A percentile compares a stretch with the other conserved stretches of the same genome.
phyloP scores from a whole-genome alignment of 345 rosid genomes.

The Eutrema heterophyllum region DNA sequence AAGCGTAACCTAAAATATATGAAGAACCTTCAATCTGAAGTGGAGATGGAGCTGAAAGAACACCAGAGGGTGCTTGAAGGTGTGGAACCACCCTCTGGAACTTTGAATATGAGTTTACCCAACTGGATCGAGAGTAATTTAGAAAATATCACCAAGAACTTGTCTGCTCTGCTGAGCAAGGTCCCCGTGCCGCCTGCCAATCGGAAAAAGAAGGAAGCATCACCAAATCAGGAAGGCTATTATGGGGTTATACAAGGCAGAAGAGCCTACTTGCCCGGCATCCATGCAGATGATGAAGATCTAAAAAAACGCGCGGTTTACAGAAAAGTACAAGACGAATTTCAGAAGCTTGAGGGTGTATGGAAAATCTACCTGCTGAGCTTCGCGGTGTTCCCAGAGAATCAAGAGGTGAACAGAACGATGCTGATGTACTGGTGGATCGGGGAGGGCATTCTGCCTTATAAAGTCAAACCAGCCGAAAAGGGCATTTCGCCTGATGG shows the following conservation, averaged over 20 bases:
- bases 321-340: neutral
- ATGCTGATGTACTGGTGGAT: slow-evolving; percentile 52
- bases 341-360: neutral
- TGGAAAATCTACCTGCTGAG: slow-evolving; percentile 32
- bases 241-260: too few relatives aligned
- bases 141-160: neutral
- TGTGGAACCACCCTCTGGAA: neutral
- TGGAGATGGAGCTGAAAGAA: neutral
- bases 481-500: neutral
- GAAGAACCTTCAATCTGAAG: too few relatives aligned
- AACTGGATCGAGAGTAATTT: neutral
- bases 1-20: too few relatives aligned
- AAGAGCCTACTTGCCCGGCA: slow-evolving; percentile 5
- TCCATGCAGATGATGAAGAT: neutral
- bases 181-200: neutral
- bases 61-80: too few relatives aligned
- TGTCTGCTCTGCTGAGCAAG: neutral
- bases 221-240: neutral
- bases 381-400: slow-evolving; percentile 46
- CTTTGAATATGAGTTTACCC: neutral
- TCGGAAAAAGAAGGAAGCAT: neutral
- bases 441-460: slow-evolving; percentile 39
- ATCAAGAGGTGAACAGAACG: slow-evolving; percentile 40
- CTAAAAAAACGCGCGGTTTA: neutral
- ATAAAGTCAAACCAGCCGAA: neutral